Percentiles rank a stretch among this genome's conserved stretches.
Evolutionary conservation across 495 filamentous ascomycete species (phyloP).

Genomic region (Lasiosphaeria ovina): DNA sequence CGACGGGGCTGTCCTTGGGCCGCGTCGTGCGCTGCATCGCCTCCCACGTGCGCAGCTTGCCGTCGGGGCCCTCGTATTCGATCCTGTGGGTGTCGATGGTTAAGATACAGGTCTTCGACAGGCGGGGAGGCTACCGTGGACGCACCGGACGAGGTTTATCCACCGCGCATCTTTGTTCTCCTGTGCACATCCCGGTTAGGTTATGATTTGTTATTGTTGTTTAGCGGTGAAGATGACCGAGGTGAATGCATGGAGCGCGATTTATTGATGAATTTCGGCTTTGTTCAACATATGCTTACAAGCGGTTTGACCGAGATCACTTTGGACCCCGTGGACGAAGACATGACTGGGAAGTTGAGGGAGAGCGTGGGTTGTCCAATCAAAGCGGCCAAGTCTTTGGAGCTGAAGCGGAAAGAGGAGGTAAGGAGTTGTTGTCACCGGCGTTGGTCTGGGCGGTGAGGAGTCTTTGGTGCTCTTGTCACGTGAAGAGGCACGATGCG

Average conservation of each 20-base stretch:
- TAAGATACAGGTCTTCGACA: slow-evolving; percentile 8
- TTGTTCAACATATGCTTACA: not conserved
- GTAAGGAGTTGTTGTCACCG: no score
- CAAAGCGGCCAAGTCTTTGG: no score
- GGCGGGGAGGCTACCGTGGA: not conserved
- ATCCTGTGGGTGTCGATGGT: slow-evolving; percentile 41
- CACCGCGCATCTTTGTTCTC: slow-evolving; percentile 58
- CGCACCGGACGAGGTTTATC: slow-evolving; percentile 57
- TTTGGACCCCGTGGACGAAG: not conserved
- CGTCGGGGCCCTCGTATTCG: slow-evolving; percentile 62
- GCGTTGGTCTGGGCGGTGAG: no score
- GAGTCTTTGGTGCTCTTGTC: no score
- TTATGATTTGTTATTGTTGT: not conserved
- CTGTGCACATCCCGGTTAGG: slow-evolving; percentile 9
- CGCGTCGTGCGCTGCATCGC: slow-evolving; percentile 64
- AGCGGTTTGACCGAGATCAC: not conserved
- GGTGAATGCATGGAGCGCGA: not conserved
- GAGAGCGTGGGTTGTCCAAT: no score
- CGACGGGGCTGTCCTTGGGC: slow-evolving; percentile 59
- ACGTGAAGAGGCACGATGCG: no score
- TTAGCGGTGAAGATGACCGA: not conserved
- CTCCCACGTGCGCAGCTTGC: slow-evolving; percentile 65
- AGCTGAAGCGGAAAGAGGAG: no score
- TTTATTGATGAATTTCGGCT: no score
- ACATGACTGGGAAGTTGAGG: not conserved